These are phyloP conservation scores for Zalaria obscura DNA, from an alignment of 2,329 filamentous ascomycete species.

Conservation along the genomic window DNA sequence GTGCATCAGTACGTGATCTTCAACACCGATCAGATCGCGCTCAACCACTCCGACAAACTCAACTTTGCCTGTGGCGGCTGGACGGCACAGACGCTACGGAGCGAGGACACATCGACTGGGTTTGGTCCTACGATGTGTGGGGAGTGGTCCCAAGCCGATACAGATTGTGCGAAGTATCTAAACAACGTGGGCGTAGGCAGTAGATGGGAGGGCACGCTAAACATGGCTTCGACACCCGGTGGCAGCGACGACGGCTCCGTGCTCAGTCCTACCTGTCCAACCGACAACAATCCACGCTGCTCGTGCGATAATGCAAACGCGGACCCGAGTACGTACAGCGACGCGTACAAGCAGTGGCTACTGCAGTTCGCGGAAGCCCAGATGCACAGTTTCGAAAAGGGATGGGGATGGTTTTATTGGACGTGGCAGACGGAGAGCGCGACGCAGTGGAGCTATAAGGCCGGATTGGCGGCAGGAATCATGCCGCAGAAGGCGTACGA, in stretches of 20 bases:
- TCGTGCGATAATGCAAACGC: conserved; percentile 65
- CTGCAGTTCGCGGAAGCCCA: conserved; percentile 87
- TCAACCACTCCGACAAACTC: conserved; percentile 71
- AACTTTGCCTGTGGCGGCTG: conserved; percentile 78
- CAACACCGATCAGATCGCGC: conserved; percentile 73
- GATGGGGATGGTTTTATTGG: conserved; percentile 99
- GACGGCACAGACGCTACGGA: conserved; percentile 62
- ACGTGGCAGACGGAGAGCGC: conserved; percentile 86
- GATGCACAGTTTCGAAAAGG: conserved; percentile 85
- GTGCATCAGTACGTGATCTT: conserved; percentile 99
- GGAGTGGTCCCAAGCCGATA: conserved; percentile 96
- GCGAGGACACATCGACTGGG: conserved; percentile 59
- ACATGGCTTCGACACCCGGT: conserved; percentile 30
- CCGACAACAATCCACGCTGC: conserved; percentile 46
- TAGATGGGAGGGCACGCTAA: conserved; percentile 80
- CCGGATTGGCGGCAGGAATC: conserved; percentile 62
- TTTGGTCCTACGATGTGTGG: conserved; percentile 91
- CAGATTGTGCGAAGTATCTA: conserved; percentile 75
- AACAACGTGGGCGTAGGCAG: conserved; percentile 83
- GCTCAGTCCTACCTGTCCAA: conserved; percentile 60
- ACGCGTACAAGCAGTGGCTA: conserved; percentile 71
- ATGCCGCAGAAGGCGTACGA: conserved; percentile 44
- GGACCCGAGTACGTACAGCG: conserved; percentile 51
- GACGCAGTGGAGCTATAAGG: conserved; percentile 84
- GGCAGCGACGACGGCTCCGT: conserved; percentile 48